phyloP scores from a whole-genome alignment of 129 eudicot species.

The carrot (Daucus carota) region DH1_v3.0 NC_030385.2:41751501-41752000 shows the following conservation, averaged over 20 bases:
- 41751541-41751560: not conserved
- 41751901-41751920: not conserved
- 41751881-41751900: not conserved
- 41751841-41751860: not conserved
- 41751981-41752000: not conserved
- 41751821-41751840: not conserved
- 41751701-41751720: conserved; percentile 24
- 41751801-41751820: conserved; percentile 96
- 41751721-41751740: conserved; percentile 93
- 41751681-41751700: not conserved
- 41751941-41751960: not conserved
- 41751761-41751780: conserved; percentile 99
- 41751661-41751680: not conserved
- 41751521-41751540: conserved; percentile 70
- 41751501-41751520: conserved; percentile 97
- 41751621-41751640: not conserved
- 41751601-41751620: not conserved
- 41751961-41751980: not conserved
- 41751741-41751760: conserved; percentile 97
- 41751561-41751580: not conserved
- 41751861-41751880: not conserved
- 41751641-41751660: not conserved
- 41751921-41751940: not conserved
- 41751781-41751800: conserved; percentile 99
- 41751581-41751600: not conserved